phyloP scores from a whole-genome alignment of 768 basidiomycete genomes.

The Tremella mesenterica region DNA sequence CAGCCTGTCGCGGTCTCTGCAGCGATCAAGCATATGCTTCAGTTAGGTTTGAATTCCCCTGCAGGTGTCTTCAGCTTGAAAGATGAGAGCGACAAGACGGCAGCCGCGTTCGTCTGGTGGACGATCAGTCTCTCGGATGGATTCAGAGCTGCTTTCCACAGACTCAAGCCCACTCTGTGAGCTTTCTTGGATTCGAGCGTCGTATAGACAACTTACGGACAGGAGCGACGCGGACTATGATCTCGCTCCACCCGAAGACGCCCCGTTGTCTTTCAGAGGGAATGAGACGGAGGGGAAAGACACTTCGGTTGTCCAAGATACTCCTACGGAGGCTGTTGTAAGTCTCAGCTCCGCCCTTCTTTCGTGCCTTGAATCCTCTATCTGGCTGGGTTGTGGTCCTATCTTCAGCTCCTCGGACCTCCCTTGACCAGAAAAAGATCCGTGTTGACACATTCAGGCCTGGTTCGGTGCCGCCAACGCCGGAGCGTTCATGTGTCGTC shows the following conservation, averaged over 20 bases:
- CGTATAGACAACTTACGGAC: not conserved
- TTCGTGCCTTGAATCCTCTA: too few species aligned
- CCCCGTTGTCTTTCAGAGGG: too few species aligned
- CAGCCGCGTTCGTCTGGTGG: slow-evolving; percentile 70
- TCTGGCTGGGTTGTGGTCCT: too few species aligned
- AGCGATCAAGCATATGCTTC: slow-evolving; percentile 12
- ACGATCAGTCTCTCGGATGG: slow-evolving; percentile 72
- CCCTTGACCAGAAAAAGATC: not conserved
- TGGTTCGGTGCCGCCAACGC: slow-evolving; percentile 77
- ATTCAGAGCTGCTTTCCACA: slow-evolving; percentile 72
- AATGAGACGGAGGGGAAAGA: too few species aligned
- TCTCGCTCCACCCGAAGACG: slow-evolving; percentile 2
- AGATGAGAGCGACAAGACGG: slow-evolving; percentile 20
- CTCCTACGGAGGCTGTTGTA: too few species aligned
- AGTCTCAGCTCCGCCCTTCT: too few species aligned
- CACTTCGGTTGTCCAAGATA: too few species aligned
- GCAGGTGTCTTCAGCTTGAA: slow-evolving; percentile 17
- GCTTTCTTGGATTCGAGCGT: not conserved
- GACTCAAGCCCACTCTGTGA: slow-evolving; percentile 68
- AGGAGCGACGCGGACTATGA: slow-evolving; percentile 20
- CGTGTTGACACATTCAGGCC: slow-evolving; percentile 49
- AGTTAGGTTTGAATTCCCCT: slow-evolving; percentile 26
- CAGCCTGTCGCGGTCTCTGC: slow-evolving; percentile 3
- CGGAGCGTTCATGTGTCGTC: slow-evolving; percentile 70
- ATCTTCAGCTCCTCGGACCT: too few species aligned